phyloP scores from a whole-genome alignment of 306 rosid genomes.

The Biancaea sappan region DNA sequence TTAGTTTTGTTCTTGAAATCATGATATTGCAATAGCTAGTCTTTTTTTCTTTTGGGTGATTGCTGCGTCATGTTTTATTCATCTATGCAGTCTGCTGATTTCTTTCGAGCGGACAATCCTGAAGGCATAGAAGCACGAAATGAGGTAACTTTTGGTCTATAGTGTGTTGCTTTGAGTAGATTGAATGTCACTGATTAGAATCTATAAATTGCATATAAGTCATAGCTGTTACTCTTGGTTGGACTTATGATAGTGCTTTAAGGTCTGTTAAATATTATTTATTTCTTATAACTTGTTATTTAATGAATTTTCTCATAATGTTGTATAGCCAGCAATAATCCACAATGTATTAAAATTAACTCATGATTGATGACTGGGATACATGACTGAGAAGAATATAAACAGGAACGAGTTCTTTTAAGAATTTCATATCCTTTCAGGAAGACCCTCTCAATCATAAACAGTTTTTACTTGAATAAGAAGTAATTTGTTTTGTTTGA shows the following conservation, averaged over 20 bases:
- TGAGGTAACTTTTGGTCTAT: slow-evolving; percentile 67
- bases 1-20: slow-evolving; percentile 12
- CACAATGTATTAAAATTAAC: not conserved
- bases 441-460: slow-evolving; percentile 21
- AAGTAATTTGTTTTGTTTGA: slow-evolving; percentile 1
- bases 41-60: slow-evolving; percentile 17
- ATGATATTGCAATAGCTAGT: slow-evolving; percentile 27
- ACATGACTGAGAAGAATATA: not conserved
- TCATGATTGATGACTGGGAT: not conserved
- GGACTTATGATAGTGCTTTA: slow-evolving; percentile 21
- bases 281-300: slow-evolving; percentile 9
- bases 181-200: not conserved
- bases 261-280: slow-evolving; percentile 17
- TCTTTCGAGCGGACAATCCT: slow-evolving; percentile 95
- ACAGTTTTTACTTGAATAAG: not conserved
- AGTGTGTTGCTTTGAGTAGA: slow-evolving; percentile 30
- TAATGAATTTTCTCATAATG: slow-evolving; percentile 2
- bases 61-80: slow-evolving; percentile 29
- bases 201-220: slow-evolving; percentile 2
- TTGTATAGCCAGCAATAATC: slow-evolving; percentile 5
- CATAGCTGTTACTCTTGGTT: not conserved
- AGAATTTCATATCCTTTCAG: not conserved
- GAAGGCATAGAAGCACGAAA: slow-evolving; percentile 98
- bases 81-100: slow-evolving; percentile 83
- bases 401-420: not conserved